A percentile compares a stretch with the other conserved stretches of the same genome.
Evolutionary conservation across 1,284 basidiomycete genomes (phyloP).

Genomic region (Tilletia indica): DNA sequence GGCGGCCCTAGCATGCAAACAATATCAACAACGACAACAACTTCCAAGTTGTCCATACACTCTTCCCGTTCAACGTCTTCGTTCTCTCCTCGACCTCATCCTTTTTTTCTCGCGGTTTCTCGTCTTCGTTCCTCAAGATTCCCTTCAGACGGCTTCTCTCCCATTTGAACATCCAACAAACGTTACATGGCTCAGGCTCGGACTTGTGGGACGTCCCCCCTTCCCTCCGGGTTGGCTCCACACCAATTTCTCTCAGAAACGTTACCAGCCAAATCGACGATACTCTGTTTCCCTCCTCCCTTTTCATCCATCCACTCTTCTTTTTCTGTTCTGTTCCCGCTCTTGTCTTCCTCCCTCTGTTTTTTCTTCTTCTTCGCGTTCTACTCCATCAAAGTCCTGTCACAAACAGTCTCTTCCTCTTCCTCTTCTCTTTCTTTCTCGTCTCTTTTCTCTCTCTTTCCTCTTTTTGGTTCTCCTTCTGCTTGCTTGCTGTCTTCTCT

Average conservation of each 20-base stretch:
- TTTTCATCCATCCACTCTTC: no score
- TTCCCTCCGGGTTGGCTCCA: no score
- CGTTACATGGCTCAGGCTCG: no score
- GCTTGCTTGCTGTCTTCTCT: not conserved
- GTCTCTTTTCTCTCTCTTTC: not conserved
- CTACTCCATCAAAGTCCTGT: not conserved
- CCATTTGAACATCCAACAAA: no score
- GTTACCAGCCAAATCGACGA: no score
- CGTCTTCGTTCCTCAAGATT: not conserved
- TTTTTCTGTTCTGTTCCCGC: no score
- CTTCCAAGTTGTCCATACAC: conserved; percentile 24
- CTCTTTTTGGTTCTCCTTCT: not conserved
- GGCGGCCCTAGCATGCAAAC: no score
- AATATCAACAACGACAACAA: not conserved
- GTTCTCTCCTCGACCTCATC: not conserved
- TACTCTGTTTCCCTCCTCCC: no score
- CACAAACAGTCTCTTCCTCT: not conserved
- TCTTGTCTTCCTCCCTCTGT: not conserved
- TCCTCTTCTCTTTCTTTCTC: conserved; percentile 9
- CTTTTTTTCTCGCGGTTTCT: not conserved
- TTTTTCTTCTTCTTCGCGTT: conserved; percentile 9
- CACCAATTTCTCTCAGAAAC: no score
- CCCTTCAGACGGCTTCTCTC: not conserved
- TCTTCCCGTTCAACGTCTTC: conserved; percentile 3
- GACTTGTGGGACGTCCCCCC: no score